Conservation (phyloP, 495 filamentous ascomycete genomes). For the Glarea lozoyensis region DNA sequence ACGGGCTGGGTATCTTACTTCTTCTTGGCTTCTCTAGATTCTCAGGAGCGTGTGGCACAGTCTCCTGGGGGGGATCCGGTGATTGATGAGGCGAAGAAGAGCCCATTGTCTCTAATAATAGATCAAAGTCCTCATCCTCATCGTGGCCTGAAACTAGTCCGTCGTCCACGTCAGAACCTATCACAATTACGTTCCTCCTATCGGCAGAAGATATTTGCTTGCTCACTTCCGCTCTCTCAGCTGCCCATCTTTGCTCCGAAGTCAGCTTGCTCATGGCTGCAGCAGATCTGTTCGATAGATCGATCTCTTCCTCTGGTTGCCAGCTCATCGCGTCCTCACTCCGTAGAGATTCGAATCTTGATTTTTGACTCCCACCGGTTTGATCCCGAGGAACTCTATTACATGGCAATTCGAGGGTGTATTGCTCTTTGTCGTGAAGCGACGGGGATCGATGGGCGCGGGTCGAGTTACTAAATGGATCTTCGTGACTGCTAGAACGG, state of each 20-base stretch:
- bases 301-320: slow-evolving; percentile 19
- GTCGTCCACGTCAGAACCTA: slow-evolving; percentile 15
- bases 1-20: slow-evolving; percentile 35
- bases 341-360: slow-evolving; percentile 1
- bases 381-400: slow-evolving; percentile 4
- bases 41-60: too few relatives aligned
- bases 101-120: slow-evolving; percentile 20
- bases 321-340: slow-evolving; percentile 23
- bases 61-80: slow-evolving; percentile 1
- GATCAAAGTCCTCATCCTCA: slow-evolving; percentile 27
- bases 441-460: neutral
- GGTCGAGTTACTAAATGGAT: slow-evolving; percentile 14
- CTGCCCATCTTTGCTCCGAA: too few relatives aligned
- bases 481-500: slow-evolving; percentile 10
- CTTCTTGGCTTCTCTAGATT: slow-evolving; percentile 22
- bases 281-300: neutral
- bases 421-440: slow-evolving; percentile 8
- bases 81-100: slow-evolving; percentile 19
- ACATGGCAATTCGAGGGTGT: slow-evolving; percentile 11
- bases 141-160: slow-evolving; percentile 27
- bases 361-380: slow-evolving; percentile 5
- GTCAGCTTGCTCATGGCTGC: slow-evolving; percentile 3
- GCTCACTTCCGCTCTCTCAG: slow-evolving; percentile 10
- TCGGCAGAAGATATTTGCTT: slow-evolving; percentile 12
- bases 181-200: slow-evolving; percentile 15